Conservation (phyloP, 495 filamentous ascomycete species). For the Aspergillus sclerotioniger region DNA sequence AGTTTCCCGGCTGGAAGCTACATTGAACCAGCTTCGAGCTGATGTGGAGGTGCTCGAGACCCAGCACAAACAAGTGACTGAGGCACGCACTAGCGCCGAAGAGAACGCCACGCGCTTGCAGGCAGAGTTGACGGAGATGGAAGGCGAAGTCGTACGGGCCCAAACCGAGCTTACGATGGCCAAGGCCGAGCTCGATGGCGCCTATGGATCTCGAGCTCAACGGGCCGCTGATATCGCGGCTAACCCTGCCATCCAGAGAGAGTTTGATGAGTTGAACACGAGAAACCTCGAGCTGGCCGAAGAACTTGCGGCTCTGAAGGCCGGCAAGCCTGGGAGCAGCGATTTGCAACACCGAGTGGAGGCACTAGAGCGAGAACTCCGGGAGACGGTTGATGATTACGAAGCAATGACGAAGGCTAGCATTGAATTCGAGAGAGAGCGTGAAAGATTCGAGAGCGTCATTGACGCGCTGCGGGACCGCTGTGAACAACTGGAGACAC, state of each 20-base stretch:
- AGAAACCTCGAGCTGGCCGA: conserved; percentile 58
- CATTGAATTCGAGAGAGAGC: conserved; percentile 84
- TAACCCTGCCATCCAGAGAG: conserved; percentile 61
- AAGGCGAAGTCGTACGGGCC: conserved; percentile 77
- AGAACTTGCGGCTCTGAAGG: conserved; percentile 56
- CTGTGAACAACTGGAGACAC: conserved; percentile 63
- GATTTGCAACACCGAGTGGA: conserved; percentile 58
- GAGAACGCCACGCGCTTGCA: conserved; percentile 52
- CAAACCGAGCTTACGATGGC: conserved; percentile 90
- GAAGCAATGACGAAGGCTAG: conserved; percentile 82
- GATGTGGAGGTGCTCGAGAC: conserved; percentile 29
- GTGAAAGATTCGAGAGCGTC: conserved; percentile 69
- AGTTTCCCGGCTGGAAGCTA: conserved; percentile 20
- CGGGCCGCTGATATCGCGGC: conserved; percentile 73
- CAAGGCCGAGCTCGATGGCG: conserved; percentile 91
- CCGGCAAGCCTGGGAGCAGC: conserved; percentile 35
- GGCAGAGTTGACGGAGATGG: conserved; percentile 68
- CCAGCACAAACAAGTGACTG: conserved; percentile 27
- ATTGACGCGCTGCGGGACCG: conserved; percentile 70
- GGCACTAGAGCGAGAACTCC: conserved; percentile 73
- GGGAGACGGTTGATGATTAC: conserved; percentile 78
- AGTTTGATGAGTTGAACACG: conserved; percentile 62
- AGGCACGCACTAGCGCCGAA: conserved; percentile 35
- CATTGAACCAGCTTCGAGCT: conserved; percentile 22
- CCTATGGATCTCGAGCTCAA: conserved; percentile 76